Evolutionary conservation across 208 protist species (phyloP).

Genomic region (Porcisia deanei): DNA sequence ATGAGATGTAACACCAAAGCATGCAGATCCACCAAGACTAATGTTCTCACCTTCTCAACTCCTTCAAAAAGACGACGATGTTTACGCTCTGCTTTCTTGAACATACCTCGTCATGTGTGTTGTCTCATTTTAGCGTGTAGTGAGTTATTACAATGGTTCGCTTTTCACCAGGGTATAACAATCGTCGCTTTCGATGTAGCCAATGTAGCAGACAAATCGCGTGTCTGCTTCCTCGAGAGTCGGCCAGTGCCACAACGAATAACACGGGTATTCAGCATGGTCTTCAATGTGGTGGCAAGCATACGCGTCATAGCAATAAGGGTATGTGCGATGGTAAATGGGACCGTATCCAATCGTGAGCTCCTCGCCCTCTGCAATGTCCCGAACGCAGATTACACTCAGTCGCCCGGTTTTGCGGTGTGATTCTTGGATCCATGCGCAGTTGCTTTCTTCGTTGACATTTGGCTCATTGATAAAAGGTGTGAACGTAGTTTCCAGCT

Average conservation of each 20-base stretch:
- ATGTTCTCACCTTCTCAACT: background rate
- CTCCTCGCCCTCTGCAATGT: slow-evolving; percentile 72
- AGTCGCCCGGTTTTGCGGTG: slow-evolving; percentile 58
- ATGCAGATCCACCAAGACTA: background rate
- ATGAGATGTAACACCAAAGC: background rate
- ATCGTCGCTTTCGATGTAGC: slow-evolving; percentile 39
- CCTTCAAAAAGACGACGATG: background rate
- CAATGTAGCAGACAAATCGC: slow-evolving; percentile 57
- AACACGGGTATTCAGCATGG: slow-evolving; percentile 40
- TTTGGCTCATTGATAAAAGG: slow-evolving; percentile 90
- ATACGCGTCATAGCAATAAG: slow-evolving; percentile 82
- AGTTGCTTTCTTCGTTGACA: slow-evolving; percentile 79
- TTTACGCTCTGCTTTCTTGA: background rate
- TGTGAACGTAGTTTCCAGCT: slow-evolving; percentile 72
- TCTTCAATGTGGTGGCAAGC: slow-evolving; percentile 62
- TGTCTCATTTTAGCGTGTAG: background rate
- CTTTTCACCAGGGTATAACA: slow-evolving; percentile 49
- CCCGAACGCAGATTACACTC: slow-evolving; percentile 76
- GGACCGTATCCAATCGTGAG: slow-evolving; percentile 88
- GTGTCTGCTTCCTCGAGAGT: slow-evolving; percentile 59
- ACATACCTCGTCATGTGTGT: background rate
- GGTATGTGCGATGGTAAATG: slow-evolving; percentile 72
- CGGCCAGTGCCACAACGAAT: slow-evolving; percentile 76
- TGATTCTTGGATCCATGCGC: slow-evolving; percentile 86
- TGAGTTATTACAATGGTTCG: background rate